Conservation (phyloP, 805 yeast species). For the Candida ipomoeae region DNA sequence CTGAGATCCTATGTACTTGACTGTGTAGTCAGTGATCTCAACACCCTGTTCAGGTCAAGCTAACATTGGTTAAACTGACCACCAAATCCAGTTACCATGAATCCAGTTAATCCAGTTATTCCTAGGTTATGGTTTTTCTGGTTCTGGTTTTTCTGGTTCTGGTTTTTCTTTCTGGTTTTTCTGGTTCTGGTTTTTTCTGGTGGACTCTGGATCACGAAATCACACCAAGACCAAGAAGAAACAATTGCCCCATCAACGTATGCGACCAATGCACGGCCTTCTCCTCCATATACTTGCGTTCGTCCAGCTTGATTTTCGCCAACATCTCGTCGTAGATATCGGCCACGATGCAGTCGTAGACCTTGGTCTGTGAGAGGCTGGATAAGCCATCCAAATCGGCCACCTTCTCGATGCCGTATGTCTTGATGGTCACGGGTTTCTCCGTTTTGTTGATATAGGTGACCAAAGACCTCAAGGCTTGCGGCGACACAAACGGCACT, state of each 20-base stretch:
- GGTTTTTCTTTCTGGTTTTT: too few species aligned
- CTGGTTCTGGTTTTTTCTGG: too few species aligned
- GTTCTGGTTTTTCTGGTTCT: too few species aligned
- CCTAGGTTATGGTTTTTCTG: too few species aligned
- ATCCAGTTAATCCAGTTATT: too few species aligned
- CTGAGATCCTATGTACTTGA: too few species aligned
- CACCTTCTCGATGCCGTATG: constrained; percentile 38
- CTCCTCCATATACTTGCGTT: constrained; percentile 39
- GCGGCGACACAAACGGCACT: constrained; percentile 53
- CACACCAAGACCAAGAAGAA: constrained; percentile 57
- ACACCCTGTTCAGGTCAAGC: too few species aligned
- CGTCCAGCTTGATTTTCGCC: constrained; percentile 53
- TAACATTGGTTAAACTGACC: too few species aligned
- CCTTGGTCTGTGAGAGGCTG: constrained; percentile 39
- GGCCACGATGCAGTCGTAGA: constrained; percentile 49
- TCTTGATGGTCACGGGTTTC: constrained; percentile 33
- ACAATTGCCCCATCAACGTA: constrained; percentile 53
- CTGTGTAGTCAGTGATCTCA: too few species aligned
- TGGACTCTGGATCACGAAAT: constrained; percentile 40
- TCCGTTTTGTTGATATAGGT: constrained; percentile 48
- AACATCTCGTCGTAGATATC: constrained; percentile 56
- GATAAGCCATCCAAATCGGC: constrained; percentile 36
- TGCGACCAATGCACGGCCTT: constrained; percentile 56
- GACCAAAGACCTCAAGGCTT: constrained; percentile 58
- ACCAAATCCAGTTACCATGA: too few species aligned